Conservation (phyloP, 768 basidiomycete genomes). For the Pulveroboletus sp. region DNA sequence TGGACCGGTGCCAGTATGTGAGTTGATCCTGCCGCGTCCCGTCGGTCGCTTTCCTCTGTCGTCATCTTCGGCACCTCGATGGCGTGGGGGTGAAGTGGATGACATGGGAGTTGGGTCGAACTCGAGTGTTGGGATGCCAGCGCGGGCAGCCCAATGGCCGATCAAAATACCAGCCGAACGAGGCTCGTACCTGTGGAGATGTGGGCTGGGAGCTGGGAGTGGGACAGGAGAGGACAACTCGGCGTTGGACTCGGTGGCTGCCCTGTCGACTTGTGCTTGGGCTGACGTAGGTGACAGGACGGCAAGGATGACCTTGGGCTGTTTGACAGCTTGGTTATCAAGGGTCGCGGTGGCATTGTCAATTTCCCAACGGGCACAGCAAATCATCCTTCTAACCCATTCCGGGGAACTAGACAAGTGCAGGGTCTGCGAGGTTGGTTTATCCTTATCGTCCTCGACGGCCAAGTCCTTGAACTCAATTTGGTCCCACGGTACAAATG, state of each 20-base stretch:
- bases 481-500: constrained; percentile 78
- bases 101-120: constrained; percentile 37
- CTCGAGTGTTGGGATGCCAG: constrained; percentile 55
- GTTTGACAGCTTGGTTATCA: constrained; percentile 17
- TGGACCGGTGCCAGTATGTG: constrained; percentile 17
- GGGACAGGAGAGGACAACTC: constrained; percentile 54
- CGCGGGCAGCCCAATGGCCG: constrained; percentile 63
- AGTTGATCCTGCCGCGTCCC: constrained; percentile 29
- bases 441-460: constrained; percentile 23
- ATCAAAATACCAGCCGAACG: constrained; percentile 65
- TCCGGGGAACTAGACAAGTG: constrained; percentile 56
- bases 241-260: constrained; percentile 11
- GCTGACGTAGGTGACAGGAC: constrained; percentile 38
- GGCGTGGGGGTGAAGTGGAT: constrained; percentile 15
- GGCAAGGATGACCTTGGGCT: constrained; percentile 61
- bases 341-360: constrained; percentile 45
- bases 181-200: constrained; percentile 58
- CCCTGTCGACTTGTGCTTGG: constrained; percentile 26
- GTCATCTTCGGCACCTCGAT: constrained; percentile 30
- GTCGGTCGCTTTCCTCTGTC: constrained; percentile 30
- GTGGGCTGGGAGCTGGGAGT: constrained; percentile 56
- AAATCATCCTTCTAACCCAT: constrained; percentile 83
- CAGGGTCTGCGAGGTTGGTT: constrained; percentile 20
- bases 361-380: constrained; percentile 76
- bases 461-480: constrained; percentile 50